Base-by-base conservation (phyloP, 495 filamentous ascomycete genomes). In the Physcia stellaris region DNA sequence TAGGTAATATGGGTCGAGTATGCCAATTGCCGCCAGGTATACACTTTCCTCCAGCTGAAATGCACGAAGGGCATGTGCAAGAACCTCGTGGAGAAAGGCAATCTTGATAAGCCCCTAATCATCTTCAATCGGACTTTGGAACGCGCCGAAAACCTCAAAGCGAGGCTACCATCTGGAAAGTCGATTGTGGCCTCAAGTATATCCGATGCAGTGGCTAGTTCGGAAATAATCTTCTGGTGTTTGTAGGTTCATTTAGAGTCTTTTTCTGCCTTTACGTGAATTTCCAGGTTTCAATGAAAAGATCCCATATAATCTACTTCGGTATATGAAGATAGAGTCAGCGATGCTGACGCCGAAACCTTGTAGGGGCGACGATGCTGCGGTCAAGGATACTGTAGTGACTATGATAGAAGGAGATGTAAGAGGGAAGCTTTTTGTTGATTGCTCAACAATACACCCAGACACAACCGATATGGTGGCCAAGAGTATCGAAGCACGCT, bases 1-100 rank as follows among this genome's bases (percentile, higher is more conserved):
- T 94, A 38, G 86, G 86, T 6, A 94, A 94, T 57, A 93, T 94
- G 72, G 86, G 86, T 43, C 67, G 81, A 42, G 84, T 86, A 65
- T 63, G 75, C 64, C 26, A 1, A 28, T 28, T 9, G 20, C 11
- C 35, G 32, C 26, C n/a, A 31, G 37, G 18, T 10, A 12, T 12
- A 15, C 13, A 6, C 19, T 24, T 47, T 38, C 11, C 22, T 17
- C 32, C 6, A 24, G 12, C 32, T 27, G 37, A 30, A 31, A 38
- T 11, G 27, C 30, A 19, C 37, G 4, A 56, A 90, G 81, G 86
- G 83, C 41, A 94, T 94, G 84, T 68, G 64, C 57, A 79, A 77
- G 52, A 95, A 93, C 58, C 60, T 95, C 22, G 76, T 79, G 12
- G 58, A 73, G 47, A 94, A 92, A 54, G 86, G 73, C 24, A 66